phyloP scores from a whole-genome alignment of 2,329 filamentous ascomycete species.

The Fusarium pininemorale region DNA sequence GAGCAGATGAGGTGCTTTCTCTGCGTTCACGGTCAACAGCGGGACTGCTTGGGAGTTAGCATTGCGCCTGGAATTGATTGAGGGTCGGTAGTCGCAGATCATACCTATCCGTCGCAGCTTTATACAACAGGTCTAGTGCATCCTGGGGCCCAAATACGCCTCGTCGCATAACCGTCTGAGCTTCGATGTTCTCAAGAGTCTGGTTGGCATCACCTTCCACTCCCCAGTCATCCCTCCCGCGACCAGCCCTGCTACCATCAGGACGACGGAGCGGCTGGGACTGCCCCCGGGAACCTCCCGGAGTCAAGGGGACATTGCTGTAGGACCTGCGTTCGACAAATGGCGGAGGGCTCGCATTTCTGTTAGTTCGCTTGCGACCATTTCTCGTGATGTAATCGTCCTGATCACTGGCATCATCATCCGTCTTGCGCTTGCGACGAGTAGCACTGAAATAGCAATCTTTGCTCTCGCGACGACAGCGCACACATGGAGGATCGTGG shows the following conservation, averaged over 20 bases:
- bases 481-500: conserved; percentile 90
- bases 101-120: conserved; percentile 76
- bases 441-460: conserved; percentile 98
- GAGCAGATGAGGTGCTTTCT: conserved; percentile 30
- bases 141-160: conserved; percentile 93
- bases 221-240: conserved; percentile 48
- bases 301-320: conserved; percentile 67
- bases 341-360: conserved; percentile 56
- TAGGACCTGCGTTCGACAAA: conserved; percentile 56
- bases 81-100: conserved; percentile 36
- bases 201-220: conserved; percentile 65
- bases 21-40: conserved; percentile 37
- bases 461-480: conserved; percentile 94
- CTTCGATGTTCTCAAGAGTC: conserved; percentile 71
- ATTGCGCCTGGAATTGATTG: not conserved
- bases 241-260: conserved; percentile 48
- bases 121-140: conserved; percentile 89
- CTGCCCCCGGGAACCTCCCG: conserved; percentile 71
- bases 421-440: conserved; percentile 86
- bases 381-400: conserved; percentile 78
- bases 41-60: conserved; percentile 33
- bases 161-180: conserved; percentile 69
- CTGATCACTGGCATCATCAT: conserved; percentile 61
- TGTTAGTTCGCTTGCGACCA: conserved; percentile 73
- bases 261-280: conserved; percentile 73